Evolutionary conservation across 2,329 filamentous ascomycete species (phyloP), one percentile per base, ranked within the genome.

Genomic region (Didymella pomorum): DNA sequence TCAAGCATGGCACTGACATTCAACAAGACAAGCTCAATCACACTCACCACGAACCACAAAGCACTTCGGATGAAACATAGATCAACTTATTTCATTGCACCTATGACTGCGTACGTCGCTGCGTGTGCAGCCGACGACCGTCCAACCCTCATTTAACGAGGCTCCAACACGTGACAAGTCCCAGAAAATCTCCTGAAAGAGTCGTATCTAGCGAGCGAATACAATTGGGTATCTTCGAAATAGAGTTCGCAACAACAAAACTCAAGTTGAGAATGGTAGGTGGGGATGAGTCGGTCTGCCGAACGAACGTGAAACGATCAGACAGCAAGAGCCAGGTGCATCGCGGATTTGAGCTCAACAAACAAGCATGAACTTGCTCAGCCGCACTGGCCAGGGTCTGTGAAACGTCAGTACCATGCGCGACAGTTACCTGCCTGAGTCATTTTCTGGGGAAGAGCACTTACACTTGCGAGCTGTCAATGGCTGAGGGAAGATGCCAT

Each of bases 401-500:
- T 25, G 47, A 56, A 59, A 58, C 25, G 61, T 73, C 61, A 72
- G 66, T 52, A 42, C 41, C 18, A 42, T 16, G 20, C 44, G 20
- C n/a, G 5, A 18, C 11, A 9, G 25, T 25, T 14, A 18, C 12
- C 25, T 41, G 53, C 33, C 21, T 28, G 23, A 47, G 55, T 50
- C 47, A 50, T 25, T 21, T 2, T 37, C 18, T 43, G 31, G 46
- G 42, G 31, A 52, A 29, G 23, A 33, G 23, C 29, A 71, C 75
- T 75, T 71, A 78, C 76, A 76, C 49, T 78, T 72, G 50, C 78
- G 68, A 45, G 69, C 61, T 4, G 69, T 74, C 58, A 79, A 64
- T 14, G 78, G 78, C 61, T 80, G 77, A 18, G 82, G 82, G 71
- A 85, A 86, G 44, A 86, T 64, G 6, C 80, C 80, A 29, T 75